These are phyloP conservation scores for Middelhovenomyces tepae DNA, from an alignment of 805 yeast species.

Conservation along the genomic window DNA sequence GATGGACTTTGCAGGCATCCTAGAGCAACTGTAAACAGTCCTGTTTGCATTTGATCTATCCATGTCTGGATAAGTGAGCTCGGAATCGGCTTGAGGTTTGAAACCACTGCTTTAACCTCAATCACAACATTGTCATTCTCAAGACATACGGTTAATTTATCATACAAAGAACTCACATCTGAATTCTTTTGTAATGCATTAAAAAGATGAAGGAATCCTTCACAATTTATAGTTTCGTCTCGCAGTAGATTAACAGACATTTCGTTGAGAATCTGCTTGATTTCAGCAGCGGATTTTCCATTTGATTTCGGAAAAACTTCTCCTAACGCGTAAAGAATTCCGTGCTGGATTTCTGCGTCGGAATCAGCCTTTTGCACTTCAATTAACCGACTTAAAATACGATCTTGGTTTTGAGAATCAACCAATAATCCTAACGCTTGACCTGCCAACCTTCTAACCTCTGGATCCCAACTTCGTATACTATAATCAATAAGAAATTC, in stretches of 20 bases:
- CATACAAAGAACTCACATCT: too few species aligned
- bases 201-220: slow-evolving; percentile 27
- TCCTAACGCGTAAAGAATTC: slow-evolving; percentile 19
- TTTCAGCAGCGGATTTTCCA: not conserved
- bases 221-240: slow-evolving; percentile 25
- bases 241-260: slow-evolving; percentile 9
- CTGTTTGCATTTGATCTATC: too few species aligned
- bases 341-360: slow-evolving; percentile 18
- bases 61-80: too few species aligned
- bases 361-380: not conserved
- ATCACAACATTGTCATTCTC: too few species aligned
- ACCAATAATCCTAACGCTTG: slow-evolving; percentile 24
- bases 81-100: too few species aligned
- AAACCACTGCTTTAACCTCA: too few species aligned
- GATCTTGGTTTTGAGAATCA: not conserved
- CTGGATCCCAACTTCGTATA: slow-evolving; percentile 33
- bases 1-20: not conserved
- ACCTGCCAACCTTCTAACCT: slow-evolving; percentile 36
- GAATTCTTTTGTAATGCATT: slow-evolving; percentile 5
- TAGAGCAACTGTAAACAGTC: too few species aligned
- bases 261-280: slow-evolving; percentile 4
- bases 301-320: slow-evolving; percentile 9
- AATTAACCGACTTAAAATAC: not conserved
- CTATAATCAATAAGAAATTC: slow-evolving; percentile 28
- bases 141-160: too few species aligned